phyloP scores from a whole-genome alignment of 768 basidiomycete genomes.

The Termitomyces heimii region DNA sequence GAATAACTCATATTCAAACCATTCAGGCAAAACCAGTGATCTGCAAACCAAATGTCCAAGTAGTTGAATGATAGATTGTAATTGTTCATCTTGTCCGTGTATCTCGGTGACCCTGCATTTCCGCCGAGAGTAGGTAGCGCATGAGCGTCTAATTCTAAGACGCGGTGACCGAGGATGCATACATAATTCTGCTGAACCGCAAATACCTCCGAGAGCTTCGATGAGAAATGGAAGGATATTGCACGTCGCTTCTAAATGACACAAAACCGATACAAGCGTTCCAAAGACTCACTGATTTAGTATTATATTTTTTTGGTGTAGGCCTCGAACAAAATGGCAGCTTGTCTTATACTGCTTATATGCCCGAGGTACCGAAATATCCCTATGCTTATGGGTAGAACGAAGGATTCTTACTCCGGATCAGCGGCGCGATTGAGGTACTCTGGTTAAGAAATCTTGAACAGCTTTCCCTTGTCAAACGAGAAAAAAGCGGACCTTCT shows the following conservation, averaged over 20 bases:
- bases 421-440: constrained; percentile 5
- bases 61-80: neutral
- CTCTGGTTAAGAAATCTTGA: neutral
- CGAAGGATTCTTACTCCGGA: constrained; percentile 2
- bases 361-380: constrained; percentile 5
- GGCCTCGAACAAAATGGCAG: neutral
- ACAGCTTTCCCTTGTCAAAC: neutral
- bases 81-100: neutral
- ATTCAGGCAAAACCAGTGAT: neutral
- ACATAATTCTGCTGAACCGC: constrained; percentile 5
- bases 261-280: neutral
- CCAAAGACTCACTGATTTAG: neutral
- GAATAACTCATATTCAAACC: neutral
- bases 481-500: neutral
- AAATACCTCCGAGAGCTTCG: constrained; percentile 8
- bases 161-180: constrained; percentile 11
- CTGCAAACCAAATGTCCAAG: neutral
- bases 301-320: neutral
- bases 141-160: constrained; percentile 5
- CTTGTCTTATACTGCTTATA: neutral
- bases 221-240: constrained; percentile 6
- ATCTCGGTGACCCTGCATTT: constrained; percentile 6
- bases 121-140: constrained; percentile 5
- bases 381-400: neutral
- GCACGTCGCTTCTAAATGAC: neutral